Percentiles rank a stretch among this genome's conserved stretches.
These are phyloP conservation scores for Fagus crenata DNA, from an alignment of 306 rosid species.

Conservation along the genomic window DNA sequence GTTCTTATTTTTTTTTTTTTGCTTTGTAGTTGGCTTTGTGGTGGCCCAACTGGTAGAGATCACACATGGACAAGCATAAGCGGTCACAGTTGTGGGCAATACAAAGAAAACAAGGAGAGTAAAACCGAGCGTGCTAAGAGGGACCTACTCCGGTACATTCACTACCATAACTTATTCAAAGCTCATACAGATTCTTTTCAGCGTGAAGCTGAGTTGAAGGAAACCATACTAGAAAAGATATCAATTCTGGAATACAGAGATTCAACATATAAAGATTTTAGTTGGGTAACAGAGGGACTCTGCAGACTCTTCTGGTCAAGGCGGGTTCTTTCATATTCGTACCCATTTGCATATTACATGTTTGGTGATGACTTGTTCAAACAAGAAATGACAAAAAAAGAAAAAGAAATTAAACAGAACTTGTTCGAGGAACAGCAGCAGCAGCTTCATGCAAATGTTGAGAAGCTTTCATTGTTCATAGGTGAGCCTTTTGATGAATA, in stretches of 20 bases:
- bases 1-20: not conserved
- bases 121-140: slow-evolving; percentile 33
- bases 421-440: slow-evolving; percentile 52
- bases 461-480: slow-evolving; percentile 32
- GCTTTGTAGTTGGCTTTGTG: slow-evolving; percentile 46
- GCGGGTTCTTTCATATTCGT: slow-evolving; percentile 34
- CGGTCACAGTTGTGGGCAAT: slow-evolving; percentile 42
- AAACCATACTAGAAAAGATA: slow-evolving; percentile 21
- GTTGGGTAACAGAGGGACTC: slow-evolving; percentile 33
- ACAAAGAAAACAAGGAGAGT: slow-evolving; percentile 22
- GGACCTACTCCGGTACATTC: slow-evolving; percentile 35
- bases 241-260: slow-evolving; percentile 20
- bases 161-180: slow-evolving; percentile 36
- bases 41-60: slow-evolving; percentile 28
- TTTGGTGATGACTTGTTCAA: slow-evolving; percentile 29
- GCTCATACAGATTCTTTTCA: slow-evolving; percentile 40
- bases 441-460: slow-evolving; percentile 42
- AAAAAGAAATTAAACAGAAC: slow-evolving; percentile 31
- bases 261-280: slow-evolving; percentile 5
- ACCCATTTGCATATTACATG: slow-evolving; percentile 46
- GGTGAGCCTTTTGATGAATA: slow-evolving; percentile 29
- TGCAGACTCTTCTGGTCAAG: slow-evolving; percentile 38
- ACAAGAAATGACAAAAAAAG: slow-evolving; percentile 20
- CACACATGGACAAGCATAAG: slow-evolving; percentile 27
- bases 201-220: slow-evolving; percentile 30